Evolutionary conservation across 306 rosid genomes (phyloP), one percentile per base, ranked within the genome.

Genomic region (Ormosia emarginata): DNA sequence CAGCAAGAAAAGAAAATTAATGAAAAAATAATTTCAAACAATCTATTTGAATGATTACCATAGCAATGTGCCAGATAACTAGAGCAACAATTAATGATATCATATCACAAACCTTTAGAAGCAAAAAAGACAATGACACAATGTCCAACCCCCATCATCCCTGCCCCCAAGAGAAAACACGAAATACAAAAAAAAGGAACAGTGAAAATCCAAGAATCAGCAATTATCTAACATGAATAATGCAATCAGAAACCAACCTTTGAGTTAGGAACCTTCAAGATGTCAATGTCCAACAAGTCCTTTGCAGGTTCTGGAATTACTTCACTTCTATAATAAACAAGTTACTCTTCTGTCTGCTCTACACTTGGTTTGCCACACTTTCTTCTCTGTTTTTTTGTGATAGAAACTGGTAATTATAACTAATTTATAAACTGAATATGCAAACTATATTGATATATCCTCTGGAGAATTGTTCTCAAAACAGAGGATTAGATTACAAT

Each of bases 321-420:
- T 79, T 89, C 91, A 74, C 46, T 68, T 80, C 79, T 86, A 65
- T 87, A 73, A 80, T 81, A 49, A 79, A 67, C 77, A 68, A 89
- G 76, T 52, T 79, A 86, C 12, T 74, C 71, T 52, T 88, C 95
- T 46, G 81, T 39, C 72, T 83, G 91, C 41, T 64, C 78, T 13
- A 29, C 67, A 62, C 75, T 87, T 7, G 83, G 83, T 86, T 88
- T 90, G 81, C 50, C 74, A 81, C 81, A 84, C 83, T 86, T 95
- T 85, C 78, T 88, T 84, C 91, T 87, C 79, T 90, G 96, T 69
- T 93, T 95, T 67, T 78, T n/a, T n/a, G n/a, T n/a, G n/a, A n/a
- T n/a, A n/a, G n/a, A n/a, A n/a, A n/a, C n/a, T n/a, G n/a, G n/a
- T n/a, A n/a, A n/a, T n/a, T n/a, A n/a, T n/a, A n/a, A n/a, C n/a